Percentiles rank a stretch among this genome's conserved stretches.
These are phyloP conservation scores for Arthroderma sp. DNA, from an alignment of 2,329 filamentous ascomycete species.

Conservation along the genomic window DNA sequence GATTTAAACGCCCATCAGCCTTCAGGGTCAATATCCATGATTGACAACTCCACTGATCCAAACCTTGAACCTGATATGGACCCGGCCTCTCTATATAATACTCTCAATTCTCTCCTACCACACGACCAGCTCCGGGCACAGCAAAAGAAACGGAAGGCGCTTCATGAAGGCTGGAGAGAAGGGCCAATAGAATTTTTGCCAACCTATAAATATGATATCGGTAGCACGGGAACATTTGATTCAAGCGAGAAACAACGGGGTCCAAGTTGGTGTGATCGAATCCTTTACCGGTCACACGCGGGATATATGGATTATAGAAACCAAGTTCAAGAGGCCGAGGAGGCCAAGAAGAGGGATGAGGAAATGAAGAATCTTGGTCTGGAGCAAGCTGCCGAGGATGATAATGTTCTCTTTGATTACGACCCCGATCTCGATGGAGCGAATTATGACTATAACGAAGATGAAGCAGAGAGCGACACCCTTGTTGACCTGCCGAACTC, in stretches of 20 bases:
- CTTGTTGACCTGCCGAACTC: constrained; percentile 13
- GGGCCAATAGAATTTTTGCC: constrained; percentile 78
- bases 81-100: constrained; percentile 76
- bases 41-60: constrained; percentile 35
- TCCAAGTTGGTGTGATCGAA: constrained; percentile 94
- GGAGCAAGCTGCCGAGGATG: constrained; percentile 59
- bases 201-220: constrained; percentile 95
- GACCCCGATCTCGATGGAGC: constrained; percentile 66
- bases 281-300: constrained; percentile 66
- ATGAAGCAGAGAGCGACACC: constrained; percentile 24
- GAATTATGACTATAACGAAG: constrained; percentile 42
- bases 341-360: constrained; percentile 59
- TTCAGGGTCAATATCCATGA: constrained; percentile 8
- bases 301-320: constrained; percentile 55
- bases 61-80: constrained; percentile 61
- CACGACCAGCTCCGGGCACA: constrained; percentile 75
- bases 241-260: constrained; percentile 86
- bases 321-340: constrained; percentile 50
- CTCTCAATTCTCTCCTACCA: constrained; percentile 69
- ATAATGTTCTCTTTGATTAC: constrained; percentile 79
- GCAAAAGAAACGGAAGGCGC: constrained; percentile 62
- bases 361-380: constrained; percentile 74
- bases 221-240: constrained; percentile 85
- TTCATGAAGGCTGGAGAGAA: constrained; percentile 86
- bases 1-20: not conserved